Base-by-base conservation (phyloP, 1,139 yeast genomes). In the Ashbya aceris region DNA sequence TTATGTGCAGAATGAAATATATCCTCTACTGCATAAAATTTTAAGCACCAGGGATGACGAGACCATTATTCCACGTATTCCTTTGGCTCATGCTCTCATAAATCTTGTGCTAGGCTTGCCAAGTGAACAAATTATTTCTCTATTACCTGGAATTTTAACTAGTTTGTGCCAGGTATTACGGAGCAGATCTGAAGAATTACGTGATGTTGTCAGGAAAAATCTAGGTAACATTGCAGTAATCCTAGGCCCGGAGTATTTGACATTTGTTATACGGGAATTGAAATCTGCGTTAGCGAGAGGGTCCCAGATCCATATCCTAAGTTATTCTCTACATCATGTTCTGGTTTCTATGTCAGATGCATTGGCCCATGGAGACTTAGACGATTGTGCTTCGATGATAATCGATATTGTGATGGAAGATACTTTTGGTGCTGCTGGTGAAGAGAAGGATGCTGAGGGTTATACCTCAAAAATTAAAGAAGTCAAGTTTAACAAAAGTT, bases 401-500 rank as follows among this genome's bases (percentile, higher is more conserved):
- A 79, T 82, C 48, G 79, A 76, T 26, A 70, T 87, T 30, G 73
- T 89, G 30, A 89, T 91, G 95, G 95, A 87, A 57, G 96, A 91
- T 56, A 75, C 79, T 2, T 89, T 91, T 63, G 99, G 98, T 12
- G 76, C 83, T 5, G 86, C 95, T 7, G 95, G 96, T 31, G 82
- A 82, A 56, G 98, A 91, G 58, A 91, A 93, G 60, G 98, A 91
- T 52, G 89, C 93, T 11, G 96, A 87, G 49, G 96, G 89, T 26
- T 91, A 91, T 56, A 77, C 76, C 41, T 80, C 86, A 40, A 80
- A 80, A 48, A 84, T 87, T 80, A 85, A 83, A 54, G 98, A 91
- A 67, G 93, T 91, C 33, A 87, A 85, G 56, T 81, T 79, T 53
- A 85, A 85, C 56, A 87, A 85, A 64, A 83, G 96, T 69, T 83